These are phyloP conservation scores for Hsuehochloa calcarea DNA, from an alignment of 176 grass and related monocot genomes.

Conservation along the genomic window DNA sequence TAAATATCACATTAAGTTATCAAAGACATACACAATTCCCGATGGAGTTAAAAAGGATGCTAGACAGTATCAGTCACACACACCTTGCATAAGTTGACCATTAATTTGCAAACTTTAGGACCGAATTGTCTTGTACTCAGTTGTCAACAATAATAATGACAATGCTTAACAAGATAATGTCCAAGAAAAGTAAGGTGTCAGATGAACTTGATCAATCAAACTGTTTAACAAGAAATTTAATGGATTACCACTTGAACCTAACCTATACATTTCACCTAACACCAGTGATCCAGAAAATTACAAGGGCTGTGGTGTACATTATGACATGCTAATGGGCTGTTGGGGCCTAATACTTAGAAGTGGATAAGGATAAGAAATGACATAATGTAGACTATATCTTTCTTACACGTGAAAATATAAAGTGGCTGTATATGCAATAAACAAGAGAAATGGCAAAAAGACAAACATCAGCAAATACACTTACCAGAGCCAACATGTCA, in stretches of 20 bases:
- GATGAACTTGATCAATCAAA: not conserved
- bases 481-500: constrained; percentile 90
- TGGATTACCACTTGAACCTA: not conserved
- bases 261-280: not conserved
- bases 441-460: not conserved
- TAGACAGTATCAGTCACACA: not conserved
- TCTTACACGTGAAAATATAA: not conserved
- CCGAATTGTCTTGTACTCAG: not conserved
- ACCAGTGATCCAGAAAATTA: not conserved
- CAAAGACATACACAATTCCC: not conserved
- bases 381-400: not conserved
- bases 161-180: not conserved
- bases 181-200: not conserved
- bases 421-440: not conserved
- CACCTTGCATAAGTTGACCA: not conserved
- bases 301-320: not conserved
- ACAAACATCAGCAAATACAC: constrained; percentile 20
- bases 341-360: not conserved
- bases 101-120: not conserved
- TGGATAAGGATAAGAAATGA: not conserved
- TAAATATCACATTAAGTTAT: not conserved
- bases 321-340: not conserved
- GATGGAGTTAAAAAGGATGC: not conserved
- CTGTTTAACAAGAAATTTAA: constrained; percentile 2
- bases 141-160: not conserved